A percentile compares a stretch with the other conserved stretches of the same genome.
Evolutionary conservation across 192 early-diverging fungal genomes (phyloP).

Genomic region (Podila minutissima): DNA sequence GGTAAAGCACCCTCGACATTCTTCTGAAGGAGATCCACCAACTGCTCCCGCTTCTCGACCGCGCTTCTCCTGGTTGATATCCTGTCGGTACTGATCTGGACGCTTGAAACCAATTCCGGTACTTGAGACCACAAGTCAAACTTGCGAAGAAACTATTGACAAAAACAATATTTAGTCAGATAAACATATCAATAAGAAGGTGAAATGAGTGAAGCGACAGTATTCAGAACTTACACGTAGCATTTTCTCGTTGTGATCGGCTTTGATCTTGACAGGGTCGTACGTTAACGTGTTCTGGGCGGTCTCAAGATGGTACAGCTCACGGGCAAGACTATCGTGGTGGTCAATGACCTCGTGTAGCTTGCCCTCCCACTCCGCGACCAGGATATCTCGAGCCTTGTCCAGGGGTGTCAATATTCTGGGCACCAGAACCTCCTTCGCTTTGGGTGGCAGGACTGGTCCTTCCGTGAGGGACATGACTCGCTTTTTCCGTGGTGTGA

Average conservation of each 20-base stretch:
- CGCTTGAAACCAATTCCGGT: slow-evolving; percentile 55
- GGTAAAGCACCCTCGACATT: slow-evolving; percentile 46
- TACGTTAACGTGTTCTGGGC: slow-evolving; percentile 60
- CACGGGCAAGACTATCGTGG: slow-evolving; percentile 64
- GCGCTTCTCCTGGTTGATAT: slow-evolving; percentile 56
- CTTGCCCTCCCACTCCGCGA: slow-evolving; percentile 51
- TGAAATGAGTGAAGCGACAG: background rate
- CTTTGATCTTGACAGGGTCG: slow-evolving; percentile 59
- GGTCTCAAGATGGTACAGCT: slow-evolving; percentile 68
- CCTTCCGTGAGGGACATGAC: slow-evolving; percentile 7
- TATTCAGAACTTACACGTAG: slow-evolving; percentile 51
- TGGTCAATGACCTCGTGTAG: slow-evolving; percentile 59
- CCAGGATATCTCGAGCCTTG: slow-evolving; percentile 28
- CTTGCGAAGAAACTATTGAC: slow-evolving; percentile 30
- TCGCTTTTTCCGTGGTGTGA: slow-evolving; percentile 25
- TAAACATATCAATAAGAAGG: background rate
- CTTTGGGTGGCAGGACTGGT: background rate
- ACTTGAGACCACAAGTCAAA: slow-evolving; percentile 61
- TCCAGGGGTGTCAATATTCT: slow-evolving; percentile 58
- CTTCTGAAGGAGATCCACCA: slow-evolving; percentile 59
- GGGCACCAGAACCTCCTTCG: background rate
- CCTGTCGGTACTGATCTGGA: slow-evolving; percentile 46
- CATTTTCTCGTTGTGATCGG: slow-evolving; percentile 65
- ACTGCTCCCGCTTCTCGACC: slow-evolving; percentile 51
- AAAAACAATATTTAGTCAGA: background rate